A percentile compares a stretch with the other conserved stretches of the same genome.
Evolutionary conservation across 2,329 filamentous ascomycete genomes (phyloP).

Genomic region (Hymenoscyphus linearis): DNA sequence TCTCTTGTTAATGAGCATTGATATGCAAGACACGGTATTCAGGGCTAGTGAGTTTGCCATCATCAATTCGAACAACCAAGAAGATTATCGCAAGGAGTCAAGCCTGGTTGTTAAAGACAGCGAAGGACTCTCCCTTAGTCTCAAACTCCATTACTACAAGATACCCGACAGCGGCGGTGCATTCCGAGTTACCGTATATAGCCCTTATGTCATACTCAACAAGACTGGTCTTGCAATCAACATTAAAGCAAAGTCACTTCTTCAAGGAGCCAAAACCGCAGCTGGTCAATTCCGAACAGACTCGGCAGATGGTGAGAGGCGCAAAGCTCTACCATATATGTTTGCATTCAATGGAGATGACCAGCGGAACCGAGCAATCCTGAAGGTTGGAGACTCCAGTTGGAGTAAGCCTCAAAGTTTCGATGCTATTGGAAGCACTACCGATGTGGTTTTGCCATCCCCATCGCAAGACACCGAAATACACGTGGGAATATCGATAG

Average conservation of each 20-base stretch:
- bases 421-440: constrained; percentile 90
- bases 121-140: constrained; percentile 69
- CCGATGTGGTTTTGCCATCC: constrained; percentile 79
- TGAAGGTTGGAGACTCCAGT: constrained; percentile 82
- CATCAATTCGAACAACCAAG: constrained; percentile 82
- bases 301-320: constrained; percentile 45
- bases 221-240: constrained; percentile 87
- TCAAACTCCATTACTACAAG: constrained; percentile 85
- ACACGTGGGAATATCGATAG: constrained; percentile 82
- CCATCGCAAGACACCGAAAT: constrained; percentile 69
- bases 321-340: constrained; percentile 87
- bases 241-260: constrained; percentile 81
- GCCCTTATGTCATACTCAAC: constrained; percentile 91
- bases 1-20: constrained; percentile 83
- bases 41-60: constrained; percentile 95
- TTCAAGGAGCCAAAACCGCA: constrained; percentile 74
- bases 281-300: constrained; percentile 63
- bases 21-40: constrained; percentile 94
- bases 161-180: constrained; percentile 90
- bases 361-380: constrained; percentile 79
- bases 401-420: constrained; percentile 99
- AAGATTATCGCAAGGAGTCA: constrained; percentile 83
- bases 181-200: constrained; percentile 93
- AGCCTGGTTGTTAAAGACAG: constrained; percentile 78
- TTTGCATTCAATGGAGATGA: constrained; percentile 90